Conservation (phyloP, 306 rosid genomes). For the Vigna nakashimae region DNA sequence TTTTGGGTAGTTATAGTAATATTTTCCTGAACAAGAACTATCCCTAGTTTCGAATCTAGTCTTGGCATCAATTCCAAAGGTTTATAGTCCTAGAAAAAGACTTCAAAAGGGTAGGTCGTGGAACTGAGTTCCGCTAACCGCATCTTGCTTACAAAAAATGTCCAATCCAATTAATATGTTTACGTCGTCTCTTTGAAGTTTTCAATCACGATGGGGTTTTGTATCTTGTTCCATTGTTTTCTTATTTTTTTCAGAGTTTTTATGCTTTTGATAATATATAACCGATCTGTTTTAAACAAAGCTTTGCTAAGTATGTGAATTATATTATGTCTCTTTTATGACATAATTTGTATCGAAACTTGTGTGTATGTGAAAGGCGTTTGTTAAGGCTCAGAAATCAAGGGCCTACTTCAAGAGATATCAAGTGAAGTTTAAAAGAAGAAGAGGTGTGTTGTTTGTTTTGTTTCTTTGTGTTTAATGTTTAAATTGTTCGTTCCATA, state of each 20-base stretch:
- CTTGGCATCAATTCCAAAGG: too few relatives aligned
- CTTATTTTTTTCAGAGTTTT: background rate
- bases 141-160: too few relatives aligned
- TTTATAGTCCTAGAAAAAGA: too few relatives aligned
- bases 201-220: background rate
- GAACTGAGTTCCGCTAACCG: too few relatives aligned
- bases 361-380: background rate
- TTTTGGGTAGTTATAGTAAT: background rate
- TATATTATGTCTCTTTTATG: too few relatives aligned
- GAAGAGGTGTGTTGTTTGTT: conserved; percentile 42
- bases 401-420: conserved; percentile 56
- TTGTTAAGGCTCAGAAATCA: conserved; percentile 41
- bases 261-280: background rate
- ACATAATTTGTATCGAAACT: background rate
- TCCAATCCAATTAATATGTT: too few relatives aligned
- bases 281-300: background rate
- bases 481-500: too few relatives aligned
- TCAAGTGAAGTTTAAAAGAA: conserved; percentile 61
- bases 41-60: too few relatives aligned
- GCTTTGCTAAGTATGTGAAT: background rate
- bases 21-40: too few relatives aligned
- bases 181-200: too few relatives aligned
- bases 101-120: too few relatives aligned
- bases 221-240: background rate
- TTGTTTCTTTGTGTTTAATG: background rate